Base-by-base conservation (phyloP, 495 filamentous ascomycete species). In the Staphylotrichum tortipilum region DNA sequence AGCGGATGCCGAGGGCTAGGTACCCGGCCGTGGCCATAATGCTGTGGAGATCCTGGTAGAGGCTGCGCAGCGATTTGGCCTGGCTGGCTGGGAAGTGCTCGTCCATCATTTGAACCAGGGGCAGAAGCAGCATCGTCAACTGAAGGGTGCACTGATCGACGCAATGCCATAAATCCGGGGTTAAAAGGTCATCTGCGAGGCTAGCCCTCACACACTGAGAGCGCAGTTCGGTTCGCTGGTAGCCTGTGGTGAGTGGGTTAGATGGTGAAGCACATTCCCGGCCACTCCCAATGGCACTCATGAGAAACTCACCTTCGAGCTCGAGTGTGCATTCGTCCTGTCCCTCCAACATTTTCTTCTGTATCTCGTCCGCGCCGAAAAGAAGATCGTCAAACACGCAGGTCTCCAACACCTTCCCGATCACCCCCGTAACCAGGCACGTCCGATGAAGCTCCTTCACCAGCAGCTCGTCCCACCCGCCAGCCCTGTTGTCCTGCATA, bases 21-120 rank as follows among this genome's bases (percentile, higher is more conserved):
- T 68, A 65, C 2, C 61, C 73, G 0, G 75, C 72, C 30, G 64
- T 57, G 23, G 71, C 62, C 6, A 78, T 50, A 14, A 78, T 45
- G 21, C 64, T 34, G 62, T 78, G 73, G 1, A 76, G 37, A 10
- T 71, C 66, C 53, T 76, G 73, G 50, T 73, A 67, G 7, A 65
- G 18, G 12, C 40, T 51, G 9, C 54, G 58, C 15, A 63, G 51
- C 17, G 49, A 49, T 0, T 29, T 29, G 9, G 19, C 28, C 0
- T 30, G 14, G 23, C 49, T 44, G 9, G 44, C 38, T 5, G 48
- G 47, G 7, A 67, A 57, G 42, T 62, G 28, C 41, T 57, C 54
- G 51, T 61, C 57, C 50, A 74, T 55, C 19, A 71, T 50, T 29
- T 55, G 53, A 7, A 74, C 26, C 1, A 76, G 23, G 0, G 74